Evolutionary conservation across 2,329 filamentous ascomycete species (phyloP), one percentile per base, ranked within the genome.

Genomic region (Blastomyces percursus): DNA sequence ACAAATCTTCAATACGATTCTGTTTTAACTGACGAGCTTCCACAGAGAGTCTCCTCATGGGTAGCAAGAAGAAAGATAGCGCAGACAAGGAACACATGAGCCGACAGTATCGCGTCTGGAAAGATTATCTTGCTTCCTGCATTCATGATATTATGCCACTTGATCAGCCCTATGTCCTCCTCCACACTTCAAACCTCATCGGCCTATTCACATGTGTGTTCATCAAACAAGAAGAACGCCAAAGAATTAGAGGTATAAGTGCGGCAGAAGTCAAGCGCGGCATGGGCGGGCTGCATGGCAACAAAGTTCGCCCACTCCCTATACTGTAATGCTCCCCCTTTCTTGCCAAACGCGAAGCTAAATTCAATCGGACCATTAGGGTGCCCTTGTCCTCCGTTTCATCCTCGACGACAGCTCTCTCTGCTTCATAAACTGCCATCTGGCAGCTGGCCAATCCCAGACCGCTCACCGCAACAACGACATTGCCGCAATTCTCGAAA

Each of bases 191-290:
- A 5, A 91, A 91, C 66, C 84, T 99, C 68, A 92, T 99, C 2
- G 94, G 94, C 0, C 81, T 99, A 0, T 99, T 99, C 73, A 96
- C 91, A 16, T 97, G 93, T 74, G 86, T 97, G 40, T 97, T 99
- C 71, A 89, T 97, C 65, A 95, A 92, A 74, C 84, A 90, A 3
- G 85, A 87, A 9, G 81, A 96, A 65, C 85, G 89, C 50, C 81
- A 84, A 65, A 85, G 89, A 38, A 89, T 99, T 67, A 85, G 85
- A 63, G 88, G 91, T 67, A 78, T 97, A 32, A 86, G 84, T 68
- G 88, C 84, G 11, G 86, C 89, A 5, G 91, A 96, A 72, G 87
- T 99, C 66, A 99, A 99, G 75, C 88, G 94, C 63, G 94, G 94
- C 61, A 94, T 99, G 89, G 93, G 92, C 59, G 94, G 94, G 21